A percentile compares a stretch with the other conserved stretches of the same genome.
phyloP scores from a whole-genome alignment of 2,329 filamentous ascomycete species.

The Cordyceps javanica region DNA sequence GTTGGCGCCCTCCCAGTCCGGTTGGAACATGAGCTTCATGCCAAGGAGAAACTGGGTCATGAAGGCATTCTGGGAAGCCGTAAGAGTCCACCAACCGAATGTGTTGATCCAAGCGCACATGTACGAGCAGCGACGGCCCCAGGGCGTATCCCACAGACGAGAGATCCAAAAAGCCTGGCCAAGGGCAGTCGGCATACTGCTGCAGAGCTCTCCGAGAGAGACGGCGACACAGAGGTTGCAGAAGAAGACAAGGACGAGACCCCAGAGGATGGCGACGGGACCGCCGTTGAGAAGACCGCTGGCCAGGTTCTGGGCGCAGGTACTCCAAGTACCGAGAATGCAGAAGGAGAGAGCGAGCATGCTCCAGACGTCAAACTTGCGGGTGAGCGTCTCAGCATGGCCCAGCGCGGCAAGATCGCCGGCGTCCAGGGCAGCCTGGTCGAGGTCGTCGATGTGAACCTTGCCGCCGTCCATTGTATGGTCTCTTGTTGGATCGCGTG shows the following conservation, averaged over 20 bases:
- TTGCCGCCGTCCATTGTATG: constrained; percentile 21
- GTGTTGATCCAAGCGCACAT: constrained; percentile 56
- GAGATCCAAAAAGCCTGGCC: constrained; percentile 53
- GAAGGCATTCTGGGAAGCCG: constrained; percentile 50
- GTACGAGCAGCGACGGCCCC: constrained; percentile 46
- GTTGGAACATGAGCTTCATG: constrained; percentile 49
- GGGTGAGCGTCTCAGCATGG: constrained; percentile 32
- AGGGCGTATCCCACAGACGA: constrained; percentile 28
- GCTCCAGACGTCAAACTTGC: constrained; percentile 48
- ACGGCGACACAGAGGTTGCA: constrained; percentile 49
- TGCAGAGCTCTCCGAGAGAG: constrained; percentile 50
- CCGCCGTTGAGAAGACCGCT: constrained; percentile 50
- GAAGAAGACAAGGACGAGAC: constrained; percentile 43
- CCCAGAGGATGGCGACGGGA: constrained; percentile 49
- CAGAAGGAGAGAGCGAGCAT: constrained; percentile 53
- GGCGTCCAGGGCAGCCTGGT: constrained; percentile 29
- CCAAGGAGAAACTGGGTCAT: constrained; percentile 52
- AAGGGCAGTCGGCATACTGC: constrained; percentile 53
- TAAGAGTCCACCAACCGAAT: constrained; percentile 53
- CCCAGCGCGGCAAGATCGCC: constrained; percentile 35
- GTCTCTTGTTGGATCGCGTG: constrained; percentile 1
- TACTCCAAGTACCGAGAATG: constrained; percentile 53
- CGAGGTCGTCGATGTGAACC: constrained; percentile 14
- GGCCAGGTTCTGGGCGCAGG: constrained; percentile 42
- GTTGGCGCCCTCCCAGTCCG: constrained; percentile 36